Conservation (phyloP, 495 filamentous ascomycete genomes). For the Thermothielavioides terrestris region DNA sequence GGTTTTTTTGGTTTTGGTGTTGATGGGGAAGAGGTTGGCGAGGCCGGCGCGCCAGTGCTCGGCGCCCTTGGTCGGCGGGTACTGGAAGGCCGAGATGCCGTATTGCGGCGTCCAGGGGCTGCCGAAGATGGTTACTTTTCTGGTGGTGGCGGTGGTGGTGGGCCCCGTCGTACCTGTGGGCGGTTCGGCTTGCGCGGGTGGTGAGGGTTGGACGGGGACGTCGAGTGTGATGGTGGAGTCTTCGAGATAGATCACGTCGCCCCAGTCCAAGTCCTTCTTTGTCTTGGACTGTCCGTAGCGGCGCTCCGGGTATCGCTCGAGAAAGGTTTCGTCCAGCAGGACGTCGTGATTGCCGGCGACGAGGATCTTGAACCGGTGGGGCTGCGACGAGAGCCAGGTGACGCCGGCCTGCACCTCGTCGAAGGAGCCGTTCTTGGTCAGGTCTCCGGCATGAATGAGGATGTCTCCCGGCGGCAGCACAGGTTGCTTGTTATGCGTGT, state of each 20-base stretch:
- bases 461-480: conserved; percentile 4
- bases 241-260: conserved; percentile 3
- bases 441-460: conserved; percentile 8
- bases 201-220: neutral
- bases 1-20: neutral
- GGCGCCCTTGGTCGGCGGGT: neutral
- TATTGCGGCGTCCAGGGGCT: conserved; percentile 8
- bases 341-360: conserved; percentile 11
- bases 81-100: conserved; percentile 6
- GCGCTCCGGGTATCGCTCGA: conserved; percentile 1
- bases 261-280: conserved; percentile 3
- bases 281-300: neutral
- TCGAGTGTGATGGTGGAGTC: conserved; percentile 3
- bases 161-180: too few species aligned
- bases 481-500: conserved; percentile 7
- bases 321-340: conserved; percentile 5
- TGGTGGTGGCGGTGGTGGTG: neutral
- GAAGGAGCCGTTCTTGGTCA: conserved; percentile 7
- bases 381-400: conserved; percentile 7
- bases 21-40: neutral
- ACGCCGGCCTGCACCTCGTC: conserved; percentile 7
- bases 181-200: neutral
- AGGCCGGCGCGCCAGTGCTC: neutral
- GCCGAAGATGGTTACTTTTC: conserved; percentile 3
- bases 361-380: conserved; percentile 7